Conservation (phyloP, 176 grass and related monocot genomes). For the Bolboschoenus planiculmis region DNA sequence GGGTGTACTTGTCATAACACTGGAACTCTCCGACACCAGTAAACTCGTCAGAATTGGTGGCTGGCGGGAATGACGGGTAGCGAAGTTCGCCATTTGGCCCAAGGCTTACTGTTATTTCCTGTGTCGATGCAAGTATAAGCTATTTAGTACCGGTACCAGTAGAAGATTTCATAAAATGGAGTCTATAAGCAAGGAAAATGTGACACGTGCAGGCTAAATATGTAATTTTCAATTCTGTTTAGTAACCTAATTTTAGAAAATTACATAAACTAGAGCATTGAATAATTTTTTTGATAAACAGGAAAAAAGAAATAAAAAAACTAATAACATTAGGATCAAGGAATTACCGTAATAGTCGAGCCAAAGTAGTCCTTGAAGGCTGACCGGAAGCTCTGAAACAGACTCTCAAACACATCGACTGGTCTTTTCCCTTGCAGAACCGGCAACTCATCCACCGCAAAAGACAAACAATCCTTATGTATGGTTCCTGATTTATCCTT, state of each 20-base stretch:
- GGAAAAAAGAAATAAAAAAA: not conserved
- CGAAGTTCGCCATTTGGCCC: conserved; percentile 77
- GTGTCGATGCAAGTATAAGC: not conserved
- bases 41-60: conserved; percentile 25
- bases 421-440: conserved; percentile 58
- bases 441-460: conserved; percentile 69
- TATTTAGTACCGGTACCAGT: not conserved
- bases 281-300: not conserved
- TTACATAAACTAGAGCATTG: not conserved
- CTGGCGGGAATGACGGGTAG: conserved; percentile 71
- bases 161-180: not conserved
- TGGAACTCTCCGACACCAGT: conserved; percentile 80
- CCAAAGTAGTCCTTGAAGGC: conserved; percentile 53
- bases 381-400: conserved; percentile 54
- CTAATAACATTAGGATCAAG: not conserved
- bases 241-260: not conserved
- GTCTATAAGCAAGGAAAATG: not conserved
- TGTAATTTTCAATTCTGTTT: not conserved
- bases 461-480: conserved; percentile 59
- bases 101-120: conserved; percentile 74
- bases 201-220: not conserved
- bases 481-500: conserved; percentile 29
- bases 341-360: conserved; percentile 55
- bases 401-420: conserved; percentile 57
- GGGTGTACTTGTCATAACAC: conserved; percentile 92